phyloP scores from a whole-genome alignment of 2,329 filamentous ascomycete genomes.

The Diaporthe aspalathi region DNA sequence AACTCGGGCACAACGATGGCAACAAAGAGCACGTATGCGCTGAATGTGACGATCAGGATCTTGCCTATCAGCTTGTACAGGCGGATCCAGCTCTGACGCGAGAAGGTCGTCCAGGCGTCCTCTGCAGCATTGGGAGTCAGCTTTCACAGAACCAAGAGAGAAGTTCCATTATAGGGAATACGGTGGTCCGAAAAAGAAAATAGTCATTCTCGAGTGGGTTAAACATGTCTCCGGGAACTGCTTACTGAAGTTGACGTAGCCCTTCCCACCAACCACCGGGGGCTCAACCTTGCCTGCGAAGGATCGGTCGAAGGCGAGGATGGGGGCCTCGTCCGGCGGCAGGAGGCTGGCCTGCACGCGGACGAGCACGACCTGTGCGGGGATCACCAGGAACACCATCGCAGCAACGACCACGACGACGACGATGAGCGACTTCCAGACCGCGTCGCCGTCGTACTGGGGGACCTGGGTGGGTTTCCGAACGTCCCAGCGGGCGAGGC shows the following conservation, averaged over 20 bases:
- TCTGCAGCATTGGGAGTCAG: too few species aligned
- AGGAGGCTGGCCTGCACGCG: slow-evolving; percentile 91
- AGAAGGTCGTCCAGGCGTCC: slow-evolving; percentile 85
- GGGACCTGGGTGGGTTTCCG: slow-evolving; percentile 52
- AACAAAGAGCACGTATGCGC: slow-evolving; percentile 58
- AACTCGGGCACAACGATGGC: slow-evolving; percentile 64
- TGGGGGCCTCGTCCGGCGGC: slow-evolving; percentile 81
- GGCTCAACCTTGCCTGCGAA: slow-evolving; percentile 82
- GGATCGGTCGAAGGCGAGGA: slow-evolving; percentile 90
- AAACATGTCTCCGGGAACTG: too few species aligned
- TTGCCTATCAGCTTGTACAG: slow-evolving; percentile 82
- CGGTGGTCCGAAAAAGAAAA: too few species aligned
- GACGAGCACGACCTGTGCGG: slow-evolving; percentile 79
- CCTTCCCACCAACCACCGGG: slow-evolving; percentile 77
- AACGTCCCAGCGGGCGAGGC: slow-evolving; percentile 55
- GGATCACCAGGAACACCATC: slow-evolving; percentile 75
- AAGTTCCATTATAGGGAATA: too few species aligned
- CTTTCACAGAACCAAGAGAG: too few species aligned
- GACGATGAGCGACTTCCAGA: slow-evolving; percentile 61
- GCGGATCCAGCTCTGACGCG: slow-evolving; percentile 76
- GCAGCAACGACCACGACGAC: slow-evolving; percentile 60
- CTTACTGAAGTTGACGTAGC: slow-evolving; percentile 76
- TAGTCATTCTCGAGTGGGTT: too few species aligned
- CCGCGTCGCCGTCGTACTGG: slow-evolving; percentile 51
- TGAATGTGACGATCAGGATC: slow-evolving; percentile 68